Evolutionary conservation across 1,139 yeast genomes (phyloP), one percentile per base, ranked within the genome.

Genomic region (Pichia sp.): DNA sequence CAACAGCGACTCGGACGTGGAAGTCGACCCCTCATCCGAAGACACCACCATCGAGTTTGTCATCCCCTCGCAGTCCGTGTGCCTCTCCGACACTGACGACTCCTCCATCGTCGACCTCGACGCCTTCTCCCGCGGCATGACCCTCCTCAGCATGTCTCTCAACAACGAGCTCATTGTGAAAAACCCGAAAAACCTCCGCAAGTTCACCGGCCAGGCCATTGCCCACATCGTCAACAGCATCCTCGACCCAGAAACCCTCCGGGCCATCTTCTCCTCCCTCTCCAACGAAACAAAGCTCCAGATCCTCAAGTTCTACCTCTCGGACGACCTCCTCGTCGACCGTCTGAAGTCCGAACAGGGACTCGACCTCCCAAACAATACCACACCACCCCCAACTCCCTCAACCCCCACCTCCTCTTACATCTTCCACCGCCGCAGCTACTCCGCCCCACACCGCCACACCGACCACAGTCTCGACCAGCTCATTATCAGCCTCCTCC

Each of bases 141-240:
- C 54, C 17, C 44, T 62, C 10, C 47, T 61, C 9, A 58, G 59
- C 42, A 46, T 58, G 24, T 50, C 65, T 3, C 54, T 63, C 9
- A 61, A 56, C 38, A 59, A 52, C 38, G 59, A 58, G 17, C 30
- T 55, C 14, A 46, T 61, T 3, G 38, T 31, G 1, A 38, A 31
- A 7, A 57, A 52, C 29, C 50, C 51, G 2, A 16, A 43, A 2
- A 54, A 61, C 30, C 38, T 58, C 16, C 55, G 53, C 12, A 52
- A 46, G 31, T 54, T 61, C 14, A 42, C 60, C 29, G 57, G 58
- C 2, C 54, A 57, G 24, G 55, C 64, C 1, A 44, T 63, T 7
- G 48, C 52, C 3, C 49, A 49, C 12, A 43, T 63, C 7, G 34
- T 63, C 2, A 55, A 54, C 8, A 55, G 60, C 20, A 43, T 60